These are phyloP conservation scores for Tetramitus jugosus DNA, from an alignment of 208 protist genomes.

Conservation along the genomic window DNA sequence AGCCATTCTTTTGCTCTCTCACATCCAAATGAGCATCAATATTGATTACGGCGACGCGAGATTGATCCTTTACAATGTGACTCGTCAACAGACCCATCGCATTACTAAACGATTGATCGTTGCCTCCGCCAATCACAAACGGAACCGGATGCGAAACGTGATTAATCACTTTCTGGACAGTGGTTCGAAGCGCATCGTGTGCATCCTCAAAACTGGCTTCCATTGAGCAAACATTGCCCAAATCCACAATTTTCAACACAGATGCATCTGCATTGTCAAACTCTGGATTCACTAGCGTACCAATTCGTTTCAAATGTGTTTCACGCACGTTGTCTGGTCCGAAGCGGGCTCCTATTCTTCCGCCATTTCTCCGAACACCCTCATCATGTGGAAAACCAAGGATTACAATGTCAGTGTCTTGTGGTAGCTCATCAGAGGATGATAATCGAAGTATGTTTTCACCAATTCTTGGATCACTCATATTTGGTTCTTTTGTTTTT, in stretches of 20 bases:
- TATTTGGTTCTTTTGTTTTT: too few species aligned
- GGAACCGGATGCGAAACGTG: conserved; percentile 38
- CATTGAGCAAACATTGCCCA: conserved; percentile 37
- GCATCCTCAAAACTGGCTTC: conserved; percentile 42
- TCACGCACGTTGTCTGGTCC: conserved; percentile 38
- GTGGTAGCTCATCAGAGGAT: too few species aligned
- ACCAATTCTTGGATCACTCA: too few species aligned
- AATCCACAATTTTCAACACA: conserved; percentile 40
- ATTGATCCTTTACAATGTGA: background rate
- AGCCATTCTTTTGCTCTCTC: conserved; percentile 40
- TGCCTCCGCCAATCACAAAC: conserved; percentile 63
- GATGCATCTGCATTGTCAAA: conserved; percentile 37
- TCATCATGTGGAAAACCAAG: conserved; percentile 62
- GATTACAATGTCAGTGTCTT: conserved; percentile 52
- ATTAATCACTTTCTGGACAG: conserved; percentile 35
- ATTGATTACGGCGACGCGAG: conserved; percentile 53
- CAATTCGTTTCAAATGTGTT: conserved; percentile 40
- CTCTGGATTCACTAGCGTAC: conserved; percentile 51
- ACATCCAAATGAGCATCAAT: conserved; percentile 69
- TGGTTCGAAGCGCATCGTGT: conserved; percentile 36
- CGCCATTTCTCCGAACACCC: conserved; percentile 55
- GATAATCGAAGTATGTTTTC: too few species aligned
- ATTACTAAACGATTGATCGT: conserved; percentile 60
- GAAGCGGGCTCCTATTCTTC: conserved; percentile 45
- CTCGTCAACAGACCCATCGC: conserved; percentile 39